phyloP scores from a whole-genome alignment of 1,284 basidiomycete species.

The Cutaneotrichosporon sp. region DNA sequence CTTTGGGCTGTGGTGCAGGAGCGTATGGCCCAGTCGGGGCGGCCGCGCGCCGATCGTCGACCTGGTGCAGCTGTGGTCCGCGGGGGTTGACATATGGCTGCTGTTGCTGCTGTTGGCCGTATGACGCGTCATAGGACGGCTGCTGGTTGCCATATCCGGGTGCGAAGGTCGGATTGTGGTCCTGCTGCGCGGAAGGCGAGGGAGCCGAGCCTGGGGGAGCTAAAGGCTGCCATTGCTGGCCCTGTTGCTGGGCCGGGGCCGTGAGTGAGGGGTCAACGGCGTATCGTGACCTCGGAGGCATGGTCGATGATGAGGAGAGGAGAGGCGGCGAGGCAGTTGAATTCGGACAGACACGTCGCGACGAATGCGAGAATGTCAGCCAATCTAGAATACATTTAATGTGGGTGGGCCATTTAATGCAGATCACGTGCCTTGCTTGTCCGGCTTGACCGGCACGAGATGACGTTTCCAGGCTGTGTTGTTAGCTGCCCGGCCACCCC shows the following conservation, averaged over 20 bases:
- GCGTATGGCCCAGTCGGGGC: constrained; percentile 31
- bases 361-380: no score
- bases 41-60: constrained; percentile 22
- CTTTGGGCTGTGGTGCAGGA: constrained; percentile 17
- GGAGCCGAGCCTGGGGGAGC: constrained; percentile 6
- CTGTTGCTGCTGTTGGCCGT: constrained; percentile 10
- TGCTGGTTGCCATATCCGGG: constrained; percentile 12
- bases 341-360: constrained; percentile 9
- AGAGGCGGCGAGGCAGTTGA: no score
- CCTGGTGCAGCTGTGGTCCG: constrained; percentile 30
- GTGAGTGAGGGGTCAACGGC: constrained; percentile 47
- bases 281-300: constrained; percentile 46
- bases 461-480: no score
- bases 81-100: constrained; percentile 14
- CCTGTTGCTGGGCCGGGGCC: constrained; percentile 17
- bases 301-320: constrained; percentile 11
- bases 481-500: no score
- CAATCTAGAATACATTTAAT: background rate
- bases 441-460: no score
- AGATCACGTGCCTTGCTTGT: background rate
- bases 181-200: background rate
- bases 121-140: constrained; percentile 7
- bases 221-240: constrained; percentile 27
- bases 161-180: constrained; percentile 10
- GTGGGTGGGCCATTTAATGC: background rate